phyloP scores from a whole-genome alignment of 2,329 filamentous ascomycete genomes.

The Colletotrichum aenigma region DNA sequence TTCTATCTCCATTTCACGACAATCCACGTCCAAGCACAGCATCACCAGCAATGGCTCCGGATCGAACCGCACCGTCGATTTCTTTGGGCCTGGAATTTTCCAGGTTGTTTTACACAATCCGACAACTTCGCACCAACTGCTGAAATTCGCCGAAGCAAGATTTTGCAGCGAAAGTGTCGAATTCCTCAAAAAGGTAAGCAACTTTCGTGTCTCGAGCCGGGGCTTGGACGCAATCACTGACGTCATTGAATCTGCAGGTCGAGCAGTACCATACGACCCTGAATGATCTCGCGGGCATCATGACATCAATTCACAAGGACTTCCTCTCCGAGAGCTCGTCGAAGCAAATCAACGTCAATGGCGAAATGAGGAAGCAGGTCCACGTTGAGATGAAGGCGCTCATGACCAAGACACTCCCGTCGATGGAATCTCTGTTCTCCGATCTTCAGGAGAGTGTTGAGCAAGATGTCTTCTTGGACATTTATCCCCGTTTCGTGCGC shows the following conservation, averaged over 20 bases:
- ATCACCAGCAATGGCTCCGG: neutral
- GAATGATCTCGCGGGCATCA: conserved; percentile 37
- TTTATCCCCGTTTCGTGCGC: conserved; percentile 59
- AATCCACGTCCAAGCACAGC: conserved; percentile 14
- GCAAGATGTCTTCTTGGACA: conserved; percentile 44
- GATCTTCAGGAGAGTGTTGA: conserved; percentile 50
- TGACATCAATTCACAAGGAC: conserved; percentile 38
- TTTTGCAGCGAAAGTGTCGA: conserved; percentile 55
- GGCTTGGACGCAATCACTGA: neutral
- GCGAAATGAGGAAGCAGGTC: conserved; percentile 41
- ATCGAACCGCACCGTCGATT: conserved; percentile 39
- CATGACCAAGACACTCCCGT: conserved; percentile 47
- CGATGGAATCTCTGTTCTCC: conserved; percentile 47
- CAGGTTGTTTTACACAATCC: conserved; percentile 55
- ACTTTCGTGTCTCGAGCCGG: accelerated
- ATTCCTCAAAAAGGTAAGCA: conserved; percentile 53
- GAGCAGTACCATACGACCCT: conserved; percentile 48
- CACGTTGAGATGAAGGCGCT: conserved; percentile 52
- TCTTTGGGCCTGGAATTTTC: conserved; percentile 55
- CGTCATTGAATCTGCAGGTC: conserved; percentile 27
- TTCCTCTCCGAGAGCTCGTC: conserved; percentile 32
- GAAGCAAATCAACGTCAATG: conserved; percentile 46
- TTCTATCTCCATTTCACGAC: neutral
- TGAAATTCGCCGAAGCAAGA: conserved; percentile 50
- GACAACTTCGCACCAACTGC: conserved; percentile 48